Evolutionary conservation across 2,329 filamentous ascomycete genomes (phyloP), one percentile per base, ranked within the genome.

Genomic region (Rhinocladiella mackenziei): DNA sequence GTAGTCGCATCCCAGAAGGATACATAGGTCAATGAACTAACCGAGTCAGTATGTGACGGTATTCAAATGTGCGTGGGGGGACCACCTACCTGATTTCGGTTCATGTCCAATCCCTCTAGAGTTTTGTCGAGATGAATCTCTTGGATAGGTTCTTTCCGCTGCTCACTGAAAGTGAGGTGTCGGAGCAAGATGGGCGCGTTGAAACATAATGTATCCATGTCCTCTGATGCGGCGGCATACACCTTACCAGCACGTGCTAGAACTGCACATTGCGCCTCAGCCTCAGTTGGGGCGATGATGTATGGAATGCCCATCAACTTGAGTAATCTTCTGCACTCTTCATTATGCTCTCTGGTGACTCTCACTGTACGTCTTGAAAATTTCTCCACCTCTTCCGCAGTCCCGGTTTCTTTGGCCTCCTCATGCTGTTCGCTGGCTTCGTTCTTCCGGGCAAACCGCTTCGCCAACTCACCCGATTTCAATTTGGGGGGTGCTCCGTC

Each of bases 191-290:
- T 89, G 0, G 92, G 92, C 39, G 89, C 77, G 60, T 96, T 82
- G 66, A 98, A 98, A 60, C 91, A 97, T 43, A 98, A 72, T 0
- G 92, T 98, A 62, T 98, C 92, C 92, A 98, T 98, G 68, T 98
- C 92, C 69, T 98, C 92, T 54, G 86, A 94, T 2, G 92, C 92
- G 14, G 92, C 92, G 3, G 89, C 92, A 64, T 94, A 98, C 39
- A 98, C 92, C 69, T 97, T 97, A 26, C 89, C 91, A 4, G 86
- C 89, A 50, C 84, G 40, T 1, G 92, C 92, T 50, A 98, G 74
- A 29, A 83, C 84, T 2, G 92, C 92, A 64, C 92, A 98, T 65
- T 98, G 92, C 1, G 92, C 92, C 71, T 98, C 92, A 3, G 92
- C 92, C 67, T 98, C 92, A 0, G 92, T 98, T 0, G 92, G 92